Evolutionary conservation across 495 filamentous ascomycete genomes (phyloP), one percentile per base, ranked within the genome.

Genomic region (Talaromyces adpressus): DNA sequence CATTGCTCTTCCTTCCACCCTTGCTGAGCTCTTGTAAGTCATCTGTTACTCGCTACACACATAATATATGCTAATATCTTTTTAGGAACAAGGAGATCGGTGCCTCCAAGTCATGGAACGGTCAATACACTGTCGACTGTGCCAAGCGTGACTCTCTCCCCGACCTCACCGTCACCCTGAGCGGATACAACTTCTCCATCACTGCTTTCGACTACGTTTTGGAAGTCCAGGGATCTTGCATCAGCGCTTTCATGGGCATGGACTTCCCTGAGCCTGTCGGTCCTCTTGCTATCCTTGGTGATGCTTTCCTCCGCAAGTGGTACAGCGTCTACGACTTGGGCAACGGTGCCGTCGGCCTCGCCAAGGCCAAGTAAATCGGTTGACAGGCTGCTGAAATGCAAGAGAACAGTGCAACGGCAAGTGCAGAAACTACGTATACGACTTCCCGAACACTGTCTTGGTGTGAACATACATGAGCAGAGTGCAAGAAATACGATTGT

Each of bases 191-290:
- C 77, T 99, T 98, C 81, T 87, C 88, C 69, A 96, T 99, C 70
- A 74, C 80, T 64, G 79, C 95, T 6, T 89, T 87, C 64, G 95
- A 99, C 79, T 99, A 99, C 81, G 92, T 97, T 72, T 85, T 99
- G 58, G 95, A 99, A 75, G 87, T 96, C 49, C 89, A 91, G 72
- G 94, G 95, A 64, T 91, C 87, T 71, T 99, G 95, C 80, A 96
- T 99, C 78, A 96, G 91, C 57, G 87, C 90, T 65, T 96, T 99
- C 81, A 93, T 96, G 86, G 93, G 93, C 68, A 96, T 97, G 89
- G 94, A 98, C 76, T 90, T 97, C 85, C 91, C 91, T 23, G 89
- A 88, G 69, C 92, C 92, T 20, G 87, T 89, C 64, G 94, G 95
- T 16, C 95, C 95, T 62, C 83, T 99, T 59, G 95, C 91, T 52